A percentile compares a stretch with the other conserved stretches of the same genome.
Evolutionary conservation across 202 grass and related monocot genomes (phyloP).

Genomic region (Brachypodium distachyon): DNA sequence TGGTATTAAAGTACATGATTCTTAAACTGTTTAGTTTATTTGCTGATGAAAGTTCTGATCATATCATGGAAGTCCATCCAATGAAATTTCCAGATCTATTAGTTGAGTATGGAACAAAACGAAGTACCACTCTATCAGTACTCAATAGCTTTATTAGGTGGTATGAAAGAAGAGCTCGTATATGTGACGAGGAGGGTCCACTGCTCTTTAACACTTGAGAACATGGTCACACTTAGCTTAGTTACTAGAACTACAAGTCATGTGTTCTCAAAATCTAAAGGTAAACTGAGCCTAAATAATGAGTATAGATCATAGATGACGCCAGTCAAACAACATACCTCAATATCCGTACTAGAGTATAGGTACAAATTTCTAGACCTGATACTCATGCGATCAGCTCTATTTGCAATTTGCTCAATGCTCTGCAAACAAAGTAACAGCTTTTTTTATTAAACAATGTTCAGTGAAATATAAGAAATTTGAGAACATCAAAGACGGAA

Average conservation of each 20-base stretch:
- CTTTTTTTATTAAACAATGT: not conserved
- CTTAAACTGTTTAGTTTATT: not conserved
- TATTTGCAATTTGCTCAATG: conserved; percentile 90
- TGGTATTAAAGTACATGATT: not conserved
- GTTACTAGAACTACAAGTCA: not conserved
- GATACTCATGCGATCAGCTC: conserved; percentile 83
- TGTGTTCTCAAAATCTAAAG: not conserved
- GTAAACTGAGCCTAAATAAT: not conserved
- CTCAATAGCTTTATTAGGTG: not conserved
- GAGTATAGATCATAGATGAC: not conserved
- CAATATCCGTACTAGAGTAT: conserved; percentile 91
- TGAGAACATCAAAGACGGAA: not conserved
- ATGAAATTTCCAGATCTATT: not conserved
- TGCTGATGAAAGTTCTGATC: not conserved
- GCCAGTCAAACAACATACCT: conserved; percentile 37
- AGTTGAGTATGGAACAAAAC: not conserved
- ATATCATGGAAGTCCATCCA: not conserved
- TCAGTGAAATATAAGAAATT: not conserved
- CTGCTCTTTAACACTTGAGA: not conserved
- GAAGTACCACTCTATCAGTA: not conserved
- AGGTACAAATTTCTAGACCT: conserved; percentile 66
- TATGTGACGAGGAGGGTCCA: not conserved
- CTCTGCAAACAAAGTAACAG: conserved; percentile 47
- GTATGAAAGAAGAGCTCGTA: not conserved
- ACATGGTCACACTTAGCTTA: not conserved